Base-by-base conservation (phyloP, 2,329 filamentous ascomycete genomes). In the Trichoderma sp. region DNA sequence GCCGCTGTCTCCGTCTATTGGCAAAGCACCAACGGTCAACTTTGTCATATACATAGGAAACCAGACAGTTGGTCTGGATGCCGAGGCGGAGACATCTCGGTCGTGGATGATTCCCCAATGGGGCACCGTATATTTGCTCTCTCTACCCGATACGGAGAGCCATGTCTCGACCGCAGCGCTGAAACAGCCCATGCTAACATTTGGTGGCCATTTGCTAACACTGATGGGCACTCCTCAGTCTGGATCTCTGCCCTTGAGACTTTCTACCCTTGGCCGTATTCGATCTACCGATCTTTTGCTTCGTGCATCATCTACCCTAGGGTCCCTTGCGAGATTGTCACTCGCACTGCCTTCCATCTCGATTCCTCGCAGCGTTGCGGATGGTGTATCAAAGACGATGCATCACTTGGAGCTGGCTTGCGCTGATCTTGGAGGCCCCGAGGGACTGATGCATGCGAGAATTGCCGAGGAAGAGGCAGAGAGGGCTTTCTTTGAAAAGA, bases 401-500 rank as follows among this genome's bases (percentile, higher is more conserved):
- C 85, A 87, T 5, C 95, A 97, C 81, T 88, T 99, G 2, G 89
- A 94, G 35, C 88, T 91, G 63, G 93, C 95, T 1, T 98, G 96
- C 81, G 87, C 91, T 29, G 91, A 91, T 71, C 87, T 98, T 2
- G 90, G 90, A 45, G 87, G 87, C 0, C 85, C 86, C 0, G 89
- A 92, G 33, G 95, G 95, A 0, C 86, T 99, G 53, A 90, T 92
- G 77, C 92, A 96, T 82, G 96, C 96, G 0, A 91, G 94, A 11
- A 91, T 95, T 64, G 97, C 97, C 6, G 95, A 98, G 84, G 90
- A 91, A 3, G 95, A 97, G 82, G 96, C 95, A 0, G 97, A 99
- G 83, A 92, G 93, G 76, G 96, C 96, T 0, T 99, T 99, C 84
- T 99, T 99, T 79, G 97, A 99, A 85, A 97, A 97, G 85, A 97